Base-by-base conservation (phyloP, 352 stramenopile genomes). In the Phytophthora ramorum region DNA sequence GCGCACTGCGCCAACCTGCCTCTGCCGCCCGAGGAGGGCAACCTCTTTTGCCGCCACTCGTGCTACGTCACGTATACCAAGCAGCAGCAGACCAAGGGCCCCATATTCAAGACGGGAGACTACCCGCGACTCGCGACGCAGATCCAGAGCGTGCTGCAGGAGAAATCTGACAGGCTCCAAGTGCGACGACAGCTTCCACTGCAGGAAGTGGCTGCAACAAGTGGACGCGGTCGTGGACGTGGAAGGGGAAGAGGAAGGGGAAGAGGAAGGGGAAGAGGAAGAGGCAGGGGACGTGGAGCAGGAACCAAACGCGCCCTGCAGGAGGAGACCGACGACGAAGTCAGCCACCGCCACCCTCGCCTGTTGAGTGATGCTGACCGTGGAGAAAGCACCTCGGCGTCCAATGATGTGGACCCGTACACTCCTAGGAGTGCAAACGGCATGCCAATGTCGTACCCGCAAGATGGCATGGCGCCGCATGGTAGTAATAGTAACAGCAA, bases 11-110 rank as follows among this genome's bases (percentile, higher is more conserved):
- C 75, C 26, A 91, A 88, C 46, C 54, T 93, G 16, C 79, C 80
- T 35, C 75, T 81, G 26, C 81, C 81, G 8, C 82, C 82, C 0
- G 79, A 93, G 59, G 81, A 89, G 34, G 73, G 73, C n/a, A 79
- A 83, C 38, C 73, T 89, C 24, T 93, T 91, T 51, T 93, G 85
- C 28, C 76, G 75, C 14, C 88, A 85, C 63, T 60, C 68, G 26
- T 93, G 85, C 71, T 93, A 88, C 63, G 64, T 73, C 17, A 58
- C 55, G n/a, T 89, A 77, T 55, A 70, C 69, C 56, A 78, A n/a
- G n/a, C n/a, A 85, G 26, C 48, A 74, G 45, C 59, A 59, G 30
- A 49, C 14, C 16, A 73, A 58, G 20, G 20, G 19, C 17, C 51
- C 53, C 6, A 26, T 73, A 10, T 75, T 73, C 32, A 54, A 51